Conservation (phyloP, 2,329 filamentous ascomycete genomes). For the Chaetomiaceae sp. region DNA sequence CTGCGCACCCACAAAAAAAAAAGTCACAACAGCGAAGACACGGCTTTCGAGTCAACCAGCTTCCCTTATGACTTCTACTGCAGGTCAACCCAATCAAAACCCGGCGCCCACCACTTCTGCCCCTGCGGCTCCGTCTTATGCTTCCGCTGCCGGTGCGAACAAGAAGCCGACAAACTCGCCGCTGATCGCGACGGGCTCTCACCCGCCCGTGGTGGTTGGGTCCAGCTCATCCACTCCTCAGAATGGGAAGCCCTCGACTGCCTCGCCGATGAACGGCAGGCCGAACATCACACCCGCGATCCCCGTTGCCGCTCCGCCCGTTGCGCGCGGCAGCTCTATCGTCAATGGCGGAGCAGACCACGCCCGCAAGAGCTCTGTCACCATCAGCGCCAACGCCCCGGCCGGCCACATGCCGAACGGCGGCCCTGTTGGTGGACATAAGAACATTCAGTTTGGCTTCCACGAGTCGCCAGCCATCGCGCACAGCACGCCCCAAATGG, state of each 20-base stretch:
- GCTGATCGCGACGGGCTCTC: constrained; percentile 54
- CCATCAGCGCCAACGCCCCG: constrained; percentile 78
- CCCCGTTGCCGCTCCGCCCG: constrained; percentile 48
- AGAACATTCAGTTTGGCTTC: constrained; percentile 75
- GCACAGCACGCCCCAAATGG: constrained; percentile 59
- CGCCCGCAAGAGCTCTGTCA: constrained; percentile 80
- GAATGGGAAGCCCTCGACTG: constrained; percentile 59
- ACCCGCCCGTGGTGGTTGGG: constrained; percentile 50
- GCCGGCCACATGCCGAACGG: constrained; percentile 73
- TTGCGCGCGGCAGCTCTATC: constrained; percentile 56
- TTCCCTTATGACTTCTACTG: constrained; percentile 56
- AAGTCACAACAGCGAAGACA: constrained; percentile 15
- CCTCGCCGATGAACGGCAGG: constrained; percentile 82
- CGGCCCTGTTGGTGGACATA: constrained; percentile 52
- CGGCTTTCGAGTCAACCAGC: constrained; percentile 29
- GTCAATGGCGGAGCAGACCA: constrained; percentile 71
- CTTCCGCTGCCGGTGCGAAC: constrained; percentile 57
- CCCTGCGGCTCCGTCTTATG: constrained; percentile 58
- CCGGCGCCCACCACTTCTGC: constrained; percentile 52
- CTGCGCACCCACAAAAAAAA: constrained; percentile 16
- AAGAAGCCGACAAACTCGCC: constrained; percentile 60
- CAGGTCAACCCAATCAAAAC: constrained; percentile 46
- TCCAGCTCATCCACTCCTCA: constrained; percentile 48
- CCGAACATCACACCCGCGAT: constrained; percentile 63
- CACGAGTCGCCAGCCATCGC: constrained; percentile 60